Percentiles rank a stretch among this genome's conserved stretches.
phyloP scores from a whole-genome alignment of 108 stramenopile genomes.

The Fragilaria crotonensis region DNA sequence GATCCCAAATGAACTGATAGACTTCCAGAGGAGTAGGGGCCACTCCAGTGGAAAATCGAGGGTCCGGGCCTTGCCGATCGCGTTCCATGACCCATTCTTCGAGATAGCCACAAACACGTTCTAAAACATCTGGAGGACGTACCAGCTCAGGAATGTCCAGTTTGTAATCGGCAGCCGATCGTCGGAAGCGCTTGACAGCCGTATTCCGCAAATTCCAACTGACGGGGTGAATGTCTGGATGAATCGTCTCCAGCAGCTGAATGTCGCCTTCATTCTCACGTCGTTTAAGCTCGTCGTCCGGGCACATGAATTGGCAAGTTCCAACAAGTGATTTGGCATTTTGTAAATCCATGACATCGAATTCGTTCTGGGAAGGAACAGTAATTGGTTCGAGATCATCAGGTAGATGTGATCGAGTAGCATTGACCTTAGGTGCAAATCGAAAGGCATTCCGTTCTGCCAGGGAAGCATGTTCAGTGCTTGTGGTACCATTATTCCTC shows the following conservation, averaged over 20 bases:
- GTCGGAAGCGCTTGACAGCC: slow-evolving; percentile 75
- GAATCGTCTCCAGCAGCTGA: slow-evolving; percentile 68
- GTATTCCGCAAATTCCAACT: slow-evolving; percentile 78
- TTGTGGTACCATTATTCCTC: no score
- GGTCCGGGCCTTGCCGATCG: slow-evolving; percentile 85
- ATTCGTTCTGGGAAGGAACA: not conserved
- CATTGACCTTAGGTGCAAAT: slow-evolving; percentile 13
- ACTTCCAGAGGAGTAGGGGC: slow-evolving; percentile 78
- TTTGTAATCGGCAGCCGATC: slow-evolving; percentile 87
- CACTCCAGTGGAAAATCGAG: slow-evolving; percentile 52
- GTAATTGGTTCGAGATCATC: slow-evolving; percentile 2
- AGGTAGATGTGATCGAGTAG: slow-evolving; percentile 7
- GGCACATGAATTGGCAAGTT: slow-evolving; percentile 71
- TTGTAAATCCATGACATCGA: not conserved
- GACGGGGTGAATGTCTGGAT: slow-evolving; percentile 62
- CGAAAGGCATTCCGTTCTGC: slow-evolving; percentile 22
- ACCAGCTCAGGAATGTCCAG: slow-evolving; percentile 81
- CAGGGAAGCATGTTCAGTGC: not conserved
- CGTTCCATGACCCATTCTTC: slow-evolving; percentile 91
- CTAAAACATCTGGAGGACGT: slow-evolving; percentile 77
- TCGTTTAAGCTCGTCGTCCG: slow-evolving; percentile 71
- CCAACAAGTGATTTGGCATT: slow-evolving; percentile 62
- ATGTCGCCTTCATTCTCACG: slow-evolving; percentile 76
- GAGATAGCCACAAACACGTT: slow-evolving; percentile 60
- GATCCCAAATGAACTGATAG: slow-evolving; percentile 88